Percentiles rank a stretch among this genome's conserved stretches.
Evolutionary conservation across 2,329 filamentous ascomycete genomes (phyloP).

Genomic region (Pseudocercospora crystallina): DNA sequence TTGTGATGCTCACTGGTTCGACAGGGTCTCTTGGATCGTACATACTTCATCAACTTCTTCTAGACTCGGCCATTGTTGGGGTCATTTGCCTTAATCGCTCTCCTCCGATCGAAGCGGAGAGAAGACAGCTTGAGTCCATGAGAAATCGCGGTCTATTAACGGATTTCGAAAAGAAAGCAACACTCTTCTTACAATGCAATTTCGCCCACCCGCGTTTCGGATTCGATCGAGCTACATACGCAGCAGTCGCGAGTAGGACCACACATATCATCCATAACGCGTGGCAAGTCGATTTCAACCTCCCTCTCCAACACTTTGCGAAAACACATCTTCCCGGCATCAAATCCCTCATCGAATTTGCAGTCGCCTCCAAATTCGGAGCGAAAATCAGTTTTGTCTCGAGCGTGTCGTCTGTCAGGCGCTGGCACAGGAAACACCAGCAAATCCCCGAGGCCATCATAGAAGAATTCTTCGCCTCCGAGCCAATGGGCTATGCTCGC

Average conservation of each 20-base stretch:
- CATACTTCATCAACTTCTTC: constrained; percentile 34
- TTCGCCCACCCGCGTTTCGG: no score
- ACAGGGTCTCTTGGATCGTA: constrained; percentile 39
- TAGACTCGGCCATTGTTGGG: constrained; percentile 23
- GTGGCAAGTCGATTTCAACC: constrained; percentile 41
- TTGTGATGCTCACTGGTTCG: constrained; percentile 37
- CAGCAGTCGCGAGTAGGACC: no score
- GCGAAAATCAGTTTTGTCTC: constrained; percentile 1
- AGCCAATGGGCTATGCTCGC: constrained; percentile 39
- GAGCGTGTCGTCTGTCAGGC: background rate
- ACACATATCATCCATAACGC: constrained; percentile 39
- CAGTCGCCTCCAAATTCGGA: constrained; percentile 1
- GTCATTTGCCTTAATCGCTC: constrained; percentile 36
- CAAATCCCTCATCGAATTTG: constrained; percentile 16
- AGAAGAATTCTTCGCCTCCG: constrained; percentile 5
- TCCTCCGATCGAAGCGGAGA: constrained; percentile 15
- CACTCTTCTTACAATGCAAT: no score
- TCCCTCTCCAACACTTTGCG: constrained; percentile 32
- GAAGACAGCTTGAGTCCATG: constrained; percentile 20
- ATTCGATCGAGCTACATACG: no score
- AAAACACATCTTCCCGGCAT: constrained; percentile 15
- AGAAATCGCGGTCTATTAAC: no score
- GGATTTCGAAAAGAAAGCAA: no score
- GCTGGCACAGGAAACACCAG: background rate
- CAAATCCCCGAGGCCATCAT: constrained; percentile 35